Conservation (phyloP, 805 yeast species). For the Wickerhamomyces pijperi region DNA sequence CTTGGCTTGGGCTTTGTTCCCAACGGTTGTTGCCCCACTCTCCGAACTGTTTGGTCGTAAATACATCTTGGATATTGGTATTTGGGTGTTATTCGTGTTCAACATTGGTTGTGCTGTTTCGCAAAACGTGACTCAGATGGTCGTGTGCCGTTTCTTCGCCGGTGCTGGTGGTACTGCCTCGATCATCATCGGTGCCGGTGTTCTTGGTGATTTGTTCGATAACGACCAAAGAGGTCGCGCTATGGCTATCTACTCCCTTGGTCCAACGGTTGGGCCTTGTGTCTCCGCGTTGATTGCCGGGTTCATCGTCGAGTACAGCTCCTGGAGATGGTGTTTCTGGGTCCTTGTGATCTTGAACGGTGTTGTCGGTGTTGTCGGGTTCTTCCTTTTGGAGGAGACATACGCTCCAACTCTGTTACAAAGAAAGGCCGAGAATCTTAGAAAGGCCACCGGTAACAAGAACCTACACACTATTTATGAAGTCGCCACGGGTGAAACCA, state of each 20-base stretch:
- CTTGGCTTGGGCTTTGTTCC: conserved; percentile 55
- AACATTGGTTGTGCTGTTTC: conserved; percentile 51
- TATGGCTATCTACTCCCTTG: conserved; percentile 39
- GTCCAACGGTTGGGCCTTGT: conserved; percentile 48
- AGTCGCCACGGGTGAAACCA: conserved; percentile 37
- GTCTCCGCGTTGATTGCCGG: conserved; percentile 50
- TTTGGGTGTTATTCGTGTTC: conserved; percentile 36
- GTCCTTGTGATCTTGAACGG: conserved; percentile 45
- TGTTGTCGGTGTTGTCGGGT: conserved; percentile 30
- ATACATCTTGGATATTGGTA: conserved; percentile 37
- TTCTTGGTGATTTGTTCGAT: conserved; percentile 48
- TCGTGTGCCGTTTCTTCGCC: conserved; percentile 49
- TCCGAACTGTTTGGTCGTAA: conserved; percentile 50
- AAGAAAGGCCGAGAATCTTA: conserved; percentile 33
- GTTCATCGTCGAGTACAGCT: conserved; percentile 35
- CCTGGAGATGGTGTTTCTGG: conserved; percentile 61
- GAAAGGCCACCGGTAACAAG: conserved; percentile 42
- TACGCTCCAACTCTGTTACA: conserved; percentile 43
- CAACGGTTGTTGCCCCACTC: conserved; percentile 50
- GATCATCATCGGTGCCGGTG: conserved; percentile 59
- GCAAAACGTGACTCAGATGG: conserved; percentile 40
- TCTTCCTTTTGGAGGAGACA: conserved; percentile 40
- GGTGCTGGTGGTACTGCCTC: conserved; percentile 65
- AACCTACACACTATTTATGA: conserved; percentile 52
- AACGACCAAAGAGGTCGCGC: conserved; percentile 42